Conservation (phyloP, 75 land plant species). For the Picea glauca region DNA sequence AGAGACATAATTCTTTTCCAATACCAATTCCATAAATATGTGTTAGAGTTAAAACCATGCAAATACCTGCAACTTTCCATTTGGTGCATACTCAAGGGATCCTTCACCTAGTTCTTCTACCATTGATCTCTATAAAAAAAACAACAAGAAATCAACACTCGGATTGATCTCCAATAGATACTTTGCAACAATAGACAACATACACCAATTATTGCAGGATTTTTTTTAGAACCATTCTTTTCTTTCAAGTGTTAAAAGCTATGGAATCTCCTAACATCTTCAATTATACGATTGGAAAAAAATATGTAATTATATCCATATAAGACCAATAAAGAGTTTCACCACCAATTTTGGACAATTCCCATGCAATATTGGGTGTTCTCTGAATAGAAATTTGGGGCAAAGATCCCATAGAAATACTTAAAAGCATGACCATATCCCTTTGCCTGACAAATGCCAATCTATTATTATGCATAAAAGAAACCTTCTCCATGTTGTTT, state of each 20-base stretch:
- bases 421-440: conserved; percentile 81
- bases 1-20: neutral
- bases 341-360: conserved; percentile 91
- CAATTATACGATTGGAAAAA: too few species aligned
- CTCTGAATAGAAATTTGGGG: conserved; percentile 83
- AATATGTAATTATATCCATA: conserved; percentile 58
- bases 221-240: too few species aligned
- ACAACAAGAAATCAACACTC: too few species aligned
- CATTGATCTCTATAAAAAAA: neutral
- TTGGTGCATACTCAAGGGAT: conserved; percentile 50
- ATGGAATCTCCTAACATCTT: too few species aligned
- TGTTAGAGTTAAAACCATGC: conserved; percentile 26
- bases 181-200: too few species aligned
- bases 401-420: conserved; percentile 65
- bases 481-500: conserved; percentile 88
- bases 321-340: conserved; percentile 65
- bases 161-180: too few species aligned
- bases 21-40: conserved; percentile 2
- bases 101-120: neutral
- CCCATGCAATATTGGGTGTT: conserved; percentile 90
- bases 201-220: too few species aligned
- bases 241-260: too few species aligned
- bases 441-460: conserved; percentile 75
- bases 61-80: conserved; percentile 58
- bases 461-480: conserved; percentile 49